These are phyloP conservation scores for Amanita polypyramis DNA, from an alignment of 768 basidiomycete genomes.

Conservation along the genomic window DNA sequence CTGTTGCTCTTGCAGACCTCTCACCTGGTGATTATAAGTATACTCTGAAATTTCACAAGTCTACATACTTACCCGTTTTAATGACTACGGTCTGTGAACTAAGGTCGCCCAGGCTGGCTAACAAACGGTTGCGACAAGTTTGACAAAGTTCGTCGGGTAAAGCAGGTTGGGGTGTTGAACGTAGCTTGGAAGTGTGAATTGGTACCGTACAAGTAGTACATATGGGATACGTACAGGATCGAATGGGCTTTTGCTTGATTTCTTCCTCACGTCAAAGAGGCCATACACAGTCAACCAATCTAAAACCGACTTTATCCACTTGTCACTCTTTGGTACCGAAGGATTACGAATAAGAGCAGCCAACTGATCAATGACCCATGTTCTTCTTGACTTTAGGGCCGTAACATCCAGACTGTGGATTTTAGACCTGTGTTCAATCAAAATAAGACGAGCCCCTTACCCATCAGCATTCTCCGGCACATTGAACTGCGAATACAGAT, in stretches of 20 bases:
- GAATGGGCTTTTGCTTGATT: conserved; percentile 52
- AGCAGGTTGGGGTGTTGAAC: conserved; percentile 46
- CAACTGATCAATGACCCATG: conserved; percentile 86
- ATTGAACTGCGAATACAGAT: conserved; percentile 57
- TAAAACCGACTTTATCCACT: conserved; percentile 63
- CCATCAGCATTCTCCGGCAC: conserved; percentile 27
- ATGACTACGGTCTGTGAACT: conserved; percentile 42
- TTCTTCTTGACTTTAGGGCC: conserved; percentile 44
- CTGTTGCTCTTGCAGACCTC: conserved; percentile 43
- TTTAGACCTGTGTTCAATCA: conserved; percentile 5
- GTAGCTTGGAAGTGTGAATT: conserved; percentile 36
- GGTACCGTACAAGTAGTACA: background rate
- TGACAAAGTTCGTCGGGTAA: conserved; percentile 66
- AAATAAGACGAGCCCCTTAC: conserved; percentile 22
- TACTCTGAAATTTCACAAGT: background rate
- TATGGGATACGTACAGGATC: conserved; percentile 37
- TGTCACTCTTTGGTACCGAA: conserved; percentile 69
- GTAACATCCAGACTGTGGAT: conserved; percentile 30
- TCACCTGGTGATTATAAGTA: conserved; percentile 23
- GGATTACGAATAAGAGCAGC: conserved; percentile 68
- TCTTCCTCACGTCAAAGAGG: conserved; percentile 67
- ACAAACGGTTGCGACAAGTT: conserved; percentile 58
- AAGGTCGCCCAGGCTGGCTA: conserved; percentile 67
- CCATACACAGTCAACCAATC: conserved; percentile 81
- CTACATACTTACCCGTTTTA: conserved; percentile 34